Conservation (phyloP, 108 stramenopile genomes). For the Cylindrotheca fusiformis region DNA sequence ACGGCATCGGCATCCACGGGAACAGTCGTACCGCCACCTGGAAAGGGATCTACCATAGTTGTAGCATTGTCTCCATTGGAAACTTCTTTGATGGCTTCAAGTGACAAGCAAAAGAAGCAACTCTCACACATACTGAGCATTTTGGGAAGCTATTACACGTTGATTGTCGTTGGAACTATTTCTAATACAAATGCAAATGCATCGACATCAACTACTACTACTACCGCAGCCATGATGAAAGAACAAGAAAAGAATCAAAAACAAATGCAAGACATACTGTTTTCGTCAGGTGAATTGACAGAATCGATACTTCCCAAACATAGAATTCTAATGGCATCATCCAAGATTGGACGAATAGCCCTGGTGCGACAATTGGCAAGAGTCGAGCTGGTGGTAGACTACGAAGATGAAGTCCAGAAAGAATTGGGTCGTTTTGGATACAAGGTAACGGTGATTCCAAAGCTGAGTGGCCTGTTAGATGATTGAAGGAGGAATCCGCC, state of each 20-base stretch:
- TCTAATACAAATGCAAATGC: background rate
- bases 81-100: background rate
- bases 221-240: background rate
- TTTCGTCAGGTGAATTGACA: background rate
- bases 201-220: background rate
- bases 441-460: slow-evolving; percentile 23
- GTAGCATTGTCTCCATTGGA: slow-evolving; percentile 11
- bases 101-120: background rate
- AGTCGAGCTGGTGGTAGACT: slow-evolving; percentile 36
- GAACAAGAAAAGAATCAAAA: background rate
- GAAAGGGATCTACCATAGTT: slow-evolving; percentile 24
- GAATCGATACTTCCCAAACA: slow-evolving; percentile 33
- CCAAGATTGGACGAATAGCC: slow-evolving; percentile 28
- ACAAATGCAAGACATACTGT: background rate
- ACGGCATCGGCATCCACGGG: background rate
- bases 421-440: slow-evolving; percentile 38
- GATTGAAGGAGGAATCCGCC: no score
- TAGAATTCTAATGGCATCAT: slow-evolving; percentile 31
- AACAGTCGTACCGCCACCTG: slow-evolving; percentile 1
- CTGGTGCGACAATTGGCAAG: slow-evolving; percentile 34
- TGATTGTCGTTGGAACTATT: slow-evolving; percentile 29
- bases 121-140: slow-evolving; percentile 15
- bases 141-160: slow-evolving; percentile 29
- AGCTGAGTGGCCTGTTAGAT: slow-evolving; percentile 22
- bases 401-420: slow-evolving; percentile 18